Evolutionary conservation across 2,329 filamentous ascomycete genomes (phyloP).

Genomic region (Trematosphaeria pertusa): DNA sequence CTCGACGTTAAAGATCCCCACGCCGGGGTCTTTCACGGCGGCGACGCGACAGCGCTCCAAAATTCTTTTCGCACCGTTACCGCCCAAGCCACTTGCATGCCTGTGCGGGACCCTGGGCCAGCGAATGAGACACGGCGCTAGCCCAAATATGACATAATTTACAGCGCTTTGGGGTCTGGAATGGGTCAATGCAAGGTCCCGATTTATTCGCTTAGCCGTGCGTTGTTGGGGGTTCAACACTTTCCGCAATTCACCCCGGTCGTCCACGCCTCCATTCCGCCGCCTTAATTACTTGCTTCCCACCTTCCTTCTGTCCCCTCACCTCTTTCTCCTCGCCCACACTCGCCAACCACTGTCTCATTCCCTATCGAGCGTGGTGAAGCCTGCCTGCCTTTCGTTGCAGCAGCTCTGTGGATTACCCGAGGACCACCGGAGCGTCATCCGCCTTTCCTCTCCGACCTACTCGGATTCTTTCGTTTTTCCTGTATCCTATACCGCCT

Average conservation of each 20-base stretch:
- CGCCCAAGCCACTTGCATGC: conserved; percentile 19
- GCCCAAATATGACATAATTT: conserved; percentile 23
- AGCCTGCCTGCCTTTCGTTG: conserved; percentile 2
- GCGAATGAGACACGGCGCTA: conserved; percentile 32
- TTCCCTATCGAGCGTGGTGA: conserved; percentile 9
- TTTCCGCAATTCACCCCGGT: conserved; percentile 13
- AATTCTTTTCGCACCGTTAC: conserved; percentile 36
- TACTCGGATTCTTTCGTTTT: conserved; percentile 23
- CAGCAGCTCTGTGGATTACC: conserved; percentile 3
- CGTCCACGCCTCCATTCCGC: conserved; percentile 27
- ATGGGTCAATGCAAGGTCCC: conserved; percentile 41
- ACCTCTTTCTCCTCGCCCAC: conserved; percentile 16
- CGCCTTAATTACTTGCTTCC: conserved; percentile 30
- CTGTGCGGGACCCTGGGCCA: conserved; percentile 26
- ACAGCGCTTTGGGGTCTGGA: conserved; percentile 31
- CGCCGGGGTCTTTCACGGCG: conserved; percentile 16
- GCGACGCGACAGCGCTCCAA: conserved; percentile 22
- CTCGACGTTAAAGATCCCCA: conserved; percentile 33
- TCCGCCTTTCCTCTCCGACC: conserved; percentile 9
- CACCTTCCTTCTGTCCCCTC: conserved; percentile 22
- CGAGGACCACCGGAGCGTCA: conserved; percentile 25
- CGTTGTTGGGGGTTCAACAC: conserved; percentile 36
- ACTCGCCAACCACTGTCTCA: conserved; percentile 4
- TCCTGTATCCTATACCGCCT: conserved; percentile 7
- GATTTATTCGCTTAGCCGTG: conserved; percentile 36